Base-by-base conservation (phyloP, 176 grass and related monocot species). In the Urochloa ruziziensis region DNA sequence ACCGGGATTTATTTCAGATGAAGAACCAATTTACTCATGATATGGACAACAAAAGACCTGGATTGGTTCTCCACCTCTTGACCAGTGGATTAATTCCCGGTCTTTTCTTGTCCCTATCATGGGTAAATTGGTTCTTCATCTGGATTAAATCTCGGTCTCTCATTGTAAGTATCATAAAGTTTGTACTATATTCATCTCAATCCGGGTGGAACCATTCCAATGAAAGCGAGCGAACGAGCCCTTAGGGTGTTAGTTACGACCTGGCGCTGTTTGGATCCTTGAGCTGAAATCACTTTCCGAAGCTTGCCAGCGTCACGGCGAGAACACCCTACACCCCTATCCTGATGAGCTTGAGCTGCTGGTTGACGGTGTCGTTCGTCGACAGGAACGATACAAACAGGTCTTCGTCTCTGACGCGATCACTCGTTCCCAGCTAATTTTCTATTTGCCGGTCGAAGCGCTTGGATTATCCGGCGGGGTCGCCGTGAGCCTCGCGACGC, bases 381-480 rank as follows among this genome's bases (percentile, higher is more conserved):
- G 84, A 90, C 88, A 25, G 66, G 13, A 83, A 78, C 79, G 0
- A 23, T 58, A 67, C 88, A 83, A 40, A 65, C 73, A 3, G 37
- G 84, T 83, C 73, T 39, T 59, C 36, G n/a, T 90, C 88, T 10
- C 73, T 56, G 8, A 49, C 24, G 83, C 53, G 53, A 78, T 90
- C 79, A 40, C 43, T 19, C 24, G 60, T 61, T 24, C 59, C 17
- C 6, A 21, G 40, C 62, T 19, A 34, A n/a, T 70, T 77, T 83
- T 46, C 62, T 54, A 54, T 51, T 13, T n/a, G 3, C 48, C 16
- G 16, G 15, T 51, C 17, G 48, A 27, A n/a, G 37, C 18, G 75
- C 49, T 69, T 85, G 39, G 14, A 56, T 46, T 80, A 57, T 62
- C 44, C 10, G 3, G 46, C 10, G 43, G 10, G 34, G 32, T 60